Base-by-base conservation (phyloP, 306 rosid genomes). In the Geum urbanum region DNA sequence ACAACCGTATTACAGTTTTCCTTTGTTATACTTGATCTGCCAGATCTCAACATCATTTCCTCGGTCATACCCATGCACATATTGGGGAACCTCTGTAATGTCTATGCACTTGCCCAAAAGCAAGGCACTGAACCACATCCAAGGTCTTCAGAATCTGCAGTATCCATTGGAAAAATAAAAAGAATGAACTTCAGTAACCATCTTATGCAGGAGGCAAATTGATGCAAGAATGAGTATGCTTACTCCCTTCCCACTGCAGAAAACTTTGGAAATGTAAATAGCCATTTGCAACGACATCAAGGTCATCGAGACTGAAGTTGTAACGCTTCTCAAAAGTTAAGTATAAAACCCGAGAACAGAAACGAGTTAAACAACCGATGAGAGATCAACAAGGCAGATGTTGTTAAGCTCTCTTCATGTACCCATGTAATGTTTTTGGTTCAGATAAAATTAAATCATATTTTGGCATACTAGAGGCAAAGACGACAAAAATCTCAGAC, bases 311-410 rank as follows among this genome's bases (percentile, higher is more conserved):
- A 74, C 92, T 88, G 87, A 90, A 94, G 82, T 94, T 94, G 82
- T 85, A 94, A 50, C 96, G 96, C 84, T 88, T 94, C 70, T 90
- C 97, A 75, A 94, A 49, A 14, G 91, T 92, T 74, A 90, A 56
- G 82, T 83, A 94, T 47, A 94, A 76, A 77, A 87, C 95, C 92
- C 90, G 72, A 72, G 59, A 72, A 10, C 7, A 16, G 43, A 9
- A 56, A 40, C 57, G 40, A 63, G 48, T 49, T 68, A 47, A 40
- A 47, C 62, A 48, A 56, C 7, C 40, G 8, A 46, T 13, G 18
- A 48, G 67, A 50, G 43, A 22, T 5, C 7, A 22, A 48, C 54
- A 70, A 53, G 18, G 22, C 7, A 6, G 59, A 74, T 18, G 69
- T 40, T 39, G 40, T 19, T 45, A 27, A 73, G 32, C 50, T 15